phyloP scores from a whole-genome alignment of 2,329 filamentous ascomycete genomes.

The Elsinoe arachidis region DNA sequence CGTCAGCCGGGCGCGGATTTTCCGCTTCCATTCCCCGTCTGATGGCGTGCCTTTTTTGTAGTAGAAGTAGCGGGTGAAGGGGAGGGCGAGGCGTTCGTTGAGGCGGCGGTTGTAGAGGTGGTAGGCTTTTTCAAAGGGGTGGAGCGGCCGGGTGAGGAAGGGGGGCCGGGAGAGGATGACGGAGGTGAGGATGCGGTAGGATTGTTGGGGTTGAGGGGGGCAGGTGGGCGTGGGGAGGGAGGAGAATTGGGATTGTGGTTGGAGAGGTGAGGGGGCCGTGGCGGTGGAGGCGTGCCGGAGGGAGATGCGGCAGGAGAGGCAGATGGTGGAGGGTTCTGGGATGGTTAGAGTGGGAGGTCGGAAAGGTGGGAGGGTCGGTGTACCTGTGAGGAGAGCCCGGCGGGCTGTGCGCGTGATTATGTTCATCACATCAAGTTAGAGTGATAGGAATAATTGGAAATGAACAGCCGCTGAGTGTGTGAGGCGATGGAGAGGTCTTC shows the following conservation, averaged over 20 bases:
- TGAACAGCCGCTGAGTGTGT: neutral
- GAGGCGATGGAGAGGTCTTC: neutral
- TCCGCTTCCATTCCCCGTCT: conserved; percentile 83
- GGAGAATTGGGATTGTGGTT: conserved; percentile 23
- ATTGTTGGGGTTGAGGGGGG: conserved; percentile 38
- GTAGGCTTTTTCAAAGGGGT: conserved; percentile 83
- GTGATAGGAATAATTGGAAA: conserved; percentile 6
- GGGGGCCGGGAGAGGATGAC: conserved; percentile 84
- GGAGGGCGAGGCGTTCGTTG: conserved; percentile 81
- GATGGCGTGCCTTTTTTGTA: conserved; percentile 82
- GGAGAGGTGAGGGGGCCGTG: conserved; percentile 23
- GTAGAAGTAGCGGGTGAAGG: conserved; percentile 88
- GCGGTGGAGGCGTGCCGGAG: conserved; percentile 32
- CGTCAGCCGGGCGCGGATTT: conserved; percentile 66
- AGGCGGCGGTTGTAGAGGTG: conserved; percentile 96
- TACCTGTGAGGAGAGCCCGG: conserved; percentile 32
- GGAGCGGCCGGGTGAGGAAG: conserved; percentile 72
- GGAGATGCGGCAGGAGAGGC: conserved; percentile 37
- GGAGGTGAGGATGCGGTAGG: conserved; percentile 48
- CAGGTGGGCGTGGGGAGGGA: conserved; percentile 31
- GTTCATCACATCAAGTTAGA: conserved; percentile 32
- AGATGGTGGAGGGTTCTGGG: conserved; percentile 34
- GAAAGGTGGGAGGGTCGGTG: neutral
- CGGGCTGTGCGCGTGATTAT: conserved; percentile 34
- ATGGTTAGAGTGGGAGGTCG: conserved; percentile 18